Base-by-base conservation (phyloP, 2,329 filamentous ascomycete genomes). In the Exophiala sp. region DNA sequence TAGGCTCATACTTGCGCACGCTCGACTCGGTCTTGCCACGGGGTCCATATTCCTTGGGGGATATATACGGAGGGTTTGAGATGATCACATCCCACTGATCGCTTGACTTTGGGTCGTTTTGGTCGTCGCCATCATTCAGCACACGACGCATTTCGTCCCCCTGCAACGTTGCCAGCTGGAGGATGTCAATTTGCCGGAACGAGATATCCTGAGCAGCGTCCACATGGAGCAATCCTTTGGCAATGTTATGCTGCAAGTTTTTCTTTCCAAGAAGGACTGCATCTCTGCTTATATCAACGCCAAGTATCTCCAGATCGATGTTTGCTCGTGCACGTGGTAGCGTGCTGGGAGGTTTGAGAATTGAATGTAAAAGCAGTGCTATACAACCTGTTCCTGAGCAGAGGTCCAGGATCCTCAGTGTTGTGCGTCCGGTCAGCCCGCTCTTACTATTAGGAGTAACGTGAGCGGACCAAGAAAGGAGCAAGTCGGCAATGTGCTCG, bases 311-410 rank as follows among this genome's bases (percentile, higher is more conserved):
- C 6, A 87, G 58, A 0, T 57, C 42, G 1, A 65, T 59, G 43
- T 32, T 14, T 13, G 7, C 3, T n/a, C n/a, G 34, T 37, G 14
- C 14, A 37, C 7, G 8, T 37, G n/a, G n/a, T n/a, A n/a, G n/a
- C n/a, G n/a, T n/a, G n/a, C n/a, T 37, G 29, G 50, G 46, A 32
- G 53, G 46, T 32, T 56, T 53, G 50, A 88, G 75, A 8, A 83
- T 73, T 29, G 82, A 73, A 55, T 85, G 80, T 5, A 95, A 74
- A 2, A 88, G 77, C 7, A 97, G 76, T 0, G 88, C 79, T 56
- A 97, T 95, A 68, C 91, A 96, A 3, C 93, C 93, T 3, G 86
- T 88, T 8, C 93, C 93, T 0, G 88, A 90, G 67, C 93, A 97
- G 23, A 96, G 73, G 66, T 98, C 93, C 7, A 96, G 67, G 34